phyloP scores from a whole-genome alignment of 2,329 filamentous ascomycete genomes.

The Pyricularia grisea region DNA sequence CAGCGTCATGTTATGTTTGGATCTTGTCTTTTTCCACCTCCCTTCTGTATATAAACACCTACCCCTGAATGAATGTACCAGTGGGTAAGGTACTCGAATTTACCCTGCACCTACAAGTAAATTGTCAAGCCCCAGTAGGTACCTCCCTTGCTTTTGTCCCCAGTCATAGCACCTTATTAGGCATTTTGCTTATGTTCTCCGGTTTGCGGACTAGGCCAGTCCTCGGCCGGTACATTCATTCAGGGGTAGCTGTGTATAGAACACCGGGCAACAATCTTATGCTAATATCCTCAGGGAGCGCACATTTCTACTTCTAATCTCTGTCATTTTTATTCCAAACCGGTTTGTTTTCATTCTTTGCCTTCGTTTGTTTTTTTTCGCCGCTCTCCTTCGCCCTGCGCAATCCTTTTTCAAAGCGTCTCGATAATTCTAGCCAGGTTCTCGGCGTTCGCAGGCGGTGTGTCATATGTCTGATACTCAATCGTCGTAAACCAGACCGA shows the following conservation, averaged over 20 bases:
- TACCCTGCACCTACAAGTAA: too few species aligned
- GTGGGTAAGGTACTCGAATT: too few species aligned
- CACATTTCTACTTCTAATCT: not conserved
- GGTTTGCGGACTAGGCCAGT: too few species aligned
- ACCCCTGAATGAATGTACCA: too few species aligned
- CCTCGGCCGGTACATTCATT: too few species aligned
- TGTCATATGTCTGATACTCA: not conserved
- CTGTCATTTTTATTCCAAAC: not conserved
- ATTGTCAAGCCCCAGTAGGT: too few species aligned
- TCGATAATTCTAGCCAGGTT: conserved; percentile 1
- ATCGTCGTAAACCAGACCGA: conserved; percentile 2
- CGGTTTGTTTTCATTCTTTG: not conserved
- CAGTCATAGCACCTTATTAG: too few species aligned
- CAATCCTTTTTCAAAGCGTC: not conserved
- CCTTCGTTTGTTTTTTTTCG: not conserved
- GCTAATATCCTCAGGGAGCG: not conserved
- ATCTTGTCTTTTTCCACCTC: not conserved
- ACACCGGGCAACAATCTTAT: not conserved
- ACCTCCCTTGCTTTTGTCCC: too few species aligned
- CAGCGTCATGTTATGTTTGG: not conserved
- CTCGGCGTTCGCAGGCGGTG: conserved; percentile 1
- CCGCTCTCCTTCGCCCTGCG: too few species aligned
- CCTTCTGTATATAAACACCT: not conserved
- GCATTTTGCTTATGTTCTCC: too few species aligned
- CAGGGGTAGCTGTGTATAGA: too few species aligned